Conservation (phyloP, 2,329 filamentous ascomycete species). For the Magnaporthales sp. region DNA sequence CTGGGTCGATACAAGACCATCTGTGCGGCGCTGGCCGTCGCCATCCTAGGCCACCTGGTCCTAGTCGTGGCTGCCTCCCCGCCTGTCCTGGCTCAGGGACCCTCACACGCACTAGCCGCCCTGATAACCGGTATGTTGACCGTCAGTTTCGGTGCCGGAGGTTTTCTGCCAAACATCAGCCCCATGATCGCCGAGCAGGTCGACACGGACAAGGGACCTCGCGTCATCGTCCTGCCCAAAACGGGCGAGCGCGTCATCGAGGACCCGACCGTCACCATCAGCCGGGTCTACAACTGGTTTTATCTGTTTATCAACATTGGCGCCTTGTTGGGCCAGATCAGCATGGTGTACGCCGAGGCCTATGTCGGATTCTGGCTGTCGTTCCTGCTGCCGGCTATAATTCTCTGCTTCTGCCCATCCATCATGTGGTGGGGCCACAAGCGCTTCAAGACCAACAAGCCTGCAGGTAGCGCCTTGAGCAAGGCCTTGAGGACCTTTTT, state of each 20-base stretch:
- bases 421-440: conserved; percentile 44
- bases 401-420: conserved; percentile 46
- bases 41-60: conserved; percentile 58
- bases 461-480: conserved; percentile 48
- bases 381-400: conserved; percentile 46
- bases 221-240: conserved; percentile 40
- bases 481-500: conserved; percentile 42
- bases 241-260: conserved; percentile 56
- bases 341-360: conserved; percentile 55
- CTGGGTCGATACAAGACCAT: conserved; percentile 64
- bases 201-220: conserved; percentile 34
- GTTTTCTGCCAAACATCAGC: conserved; percentile 67
- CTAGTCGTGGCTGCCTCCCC: conserved; percentile 59
- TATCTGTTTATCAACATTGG: conserved; percentile 55
- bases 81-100: conserved; percentile 42
- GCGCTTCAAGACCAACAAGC: conserved; percentile 42
- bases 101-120: conserved; percentile 47
- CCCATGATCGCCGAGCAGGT: conserved; percentile 61
- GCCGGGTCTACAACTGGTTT: conserved; percentile 60
- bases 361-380: conserved; percentile 57
- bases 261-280: conserved; percentile 53
- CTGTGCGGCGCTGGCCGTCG: conserved; percentile 47
- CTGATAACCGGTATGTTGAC: conserved; percentile 52
- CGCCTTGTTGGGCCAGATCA: conserved; percentile 41
- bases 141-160: conserved; percentile 56